Evolutionary conservation across 768 basidiomycete genomes (phyloP).

Genomic region (Sporobolomyces pararoseus): DNA sequence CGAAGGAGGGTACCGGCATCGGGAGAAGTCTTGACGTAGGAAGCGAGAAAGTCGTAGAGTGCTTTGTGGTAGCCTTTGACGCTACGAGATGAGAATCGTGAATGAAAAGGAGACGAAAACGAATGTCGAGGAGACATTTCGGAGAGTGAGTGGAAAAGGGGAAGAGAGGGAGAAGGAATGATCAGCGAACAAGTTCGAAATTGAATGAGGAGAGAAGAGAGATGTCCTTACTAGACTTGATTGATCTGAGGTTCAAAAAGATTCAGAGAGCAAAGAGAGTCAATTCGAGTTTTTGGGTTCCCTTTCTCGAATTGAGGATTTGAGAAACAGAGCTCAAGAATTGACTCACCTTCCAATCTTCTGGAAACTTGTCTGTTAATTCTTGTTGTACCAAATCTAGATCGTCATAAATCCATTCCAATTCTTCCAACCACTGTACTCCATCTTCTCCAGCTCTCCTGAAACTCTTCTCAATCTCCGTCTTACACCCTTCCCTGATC

Average conservation of each 20-base stretch:
- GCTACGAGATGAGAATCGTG: slow-evolving; percentile 6
- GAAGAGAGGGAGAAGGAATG: background rate
- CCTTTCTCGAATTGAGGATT: too few relatives aligned
- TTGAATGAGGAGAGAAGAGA: background rate
- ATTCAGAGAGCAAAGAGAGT: background rate
- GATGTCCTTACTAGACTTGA: slow-evolving; percentile 33
- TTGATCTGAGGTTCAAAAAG: slow-evolving; percentile 27
- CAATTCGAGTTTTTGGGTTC: background rate
- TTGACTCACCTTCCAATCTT: slow-evolving; percentile 77
- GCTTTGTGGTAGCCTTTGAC: slow-evolving; percentile 86
- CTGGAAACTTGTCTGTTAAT: slow-evolving; percentile 84
- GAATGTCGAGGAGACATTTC: background rate
- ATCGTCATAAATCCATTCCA: slow-evolving; percentile 90
- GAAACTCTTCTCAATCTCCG: slow-evolving; percentile 36
- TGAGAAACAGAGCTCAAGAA: too few relatives aligned
- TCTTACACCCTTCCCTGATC: slow-evolving; percentile 55
- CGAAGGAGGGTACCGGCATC: slow-evolving; percentile 83
- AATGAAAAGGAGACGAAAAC: background rate
- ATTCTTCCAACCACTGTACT: slow-evolving; percentile 66
- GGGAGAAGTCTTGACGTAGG: slow-evolving; percentile 66
- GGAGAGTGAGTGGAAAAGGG: background rate
- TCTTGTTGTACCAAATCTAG: slow-evolving; percentile 86
- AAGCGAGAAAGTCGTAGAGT: slow-evolving; percentile 68
- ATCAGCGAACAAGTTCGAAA: background rate
- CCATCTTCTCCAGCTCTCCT: slow-evolving; percentile 59